phyloP scores from a whole-genome alignment of 2,329 filamentous ascomycete genomes.

The Cladosporium austrohemisphaericum region DNA sequence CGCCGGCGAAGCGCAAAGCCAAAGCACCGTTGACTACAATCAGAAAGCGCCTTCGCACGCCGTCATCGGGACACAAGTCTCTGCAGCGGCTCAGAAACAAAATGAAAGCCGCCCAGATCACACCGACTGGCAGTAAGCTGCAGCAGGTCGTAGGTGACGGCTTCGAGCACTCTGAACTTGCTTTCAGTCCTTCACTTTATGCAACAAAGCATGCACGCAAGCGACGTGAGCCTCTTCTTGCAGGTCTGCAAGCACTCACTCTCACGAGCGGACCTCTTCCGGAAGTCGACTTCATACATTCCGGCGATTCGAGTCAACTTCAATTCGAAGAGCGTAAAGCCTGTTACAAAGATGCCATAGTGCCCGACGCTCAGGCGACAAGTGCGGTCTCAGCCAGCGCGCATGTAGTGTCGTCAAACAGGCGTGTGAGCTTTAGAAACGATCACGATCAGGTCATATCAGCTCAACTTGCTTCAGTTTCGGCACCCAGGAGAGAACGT shows the following conservation, averaged over 20 bases:
- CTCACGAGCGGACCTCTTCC: constrained; percentile 25
- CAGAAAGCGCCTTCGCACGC: constrained; percentile 22
- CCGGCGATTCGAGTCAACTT: not conserved
- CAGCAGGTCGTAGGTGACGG: constrained; percentile 21
- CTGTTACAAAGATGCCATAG: not conserved
- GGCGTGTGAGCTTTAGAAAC: constrained; percentile 21
- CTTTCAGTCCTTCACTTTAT: constrained; percentile 6
- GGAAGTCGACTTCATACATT: constrained; percentile 22
- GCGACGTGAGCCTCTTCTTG: not conserved
- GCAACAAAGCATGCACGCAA: not conserved
- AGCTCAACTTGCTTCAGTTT: constrained; percentile 26
- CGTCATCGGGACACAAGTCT: constrained; percentile 22
- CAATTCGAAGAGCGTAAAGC: not conserved
- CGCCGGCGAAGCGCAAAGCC: not conserved
- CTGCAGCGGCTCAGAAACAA: constrained; percentile 18
- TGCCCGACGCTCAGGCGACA: too few relatives aligned
- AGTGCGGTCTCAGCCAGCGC: not conserved
- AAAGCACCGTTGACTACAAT: constrained; percentile 22
- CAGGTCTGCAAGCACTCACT: constrained; percentile 6
- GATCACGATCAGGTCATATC: constrained; percentile 19
- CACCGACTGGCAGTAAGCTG: not conserved
- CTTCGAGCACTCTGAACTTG: constrained; percentile 22
- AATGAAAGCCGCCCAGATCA: not conserved
- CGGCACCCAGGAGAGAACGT: constrained; percentile 23
- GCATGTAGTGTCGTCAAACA: not conserved